Percentiles rank a stretch among this genome's conserved stretches.
Conservation (phyloP, 1,284 basidiomycete genomes). For the Ceratobasidium sp. region DNA sequence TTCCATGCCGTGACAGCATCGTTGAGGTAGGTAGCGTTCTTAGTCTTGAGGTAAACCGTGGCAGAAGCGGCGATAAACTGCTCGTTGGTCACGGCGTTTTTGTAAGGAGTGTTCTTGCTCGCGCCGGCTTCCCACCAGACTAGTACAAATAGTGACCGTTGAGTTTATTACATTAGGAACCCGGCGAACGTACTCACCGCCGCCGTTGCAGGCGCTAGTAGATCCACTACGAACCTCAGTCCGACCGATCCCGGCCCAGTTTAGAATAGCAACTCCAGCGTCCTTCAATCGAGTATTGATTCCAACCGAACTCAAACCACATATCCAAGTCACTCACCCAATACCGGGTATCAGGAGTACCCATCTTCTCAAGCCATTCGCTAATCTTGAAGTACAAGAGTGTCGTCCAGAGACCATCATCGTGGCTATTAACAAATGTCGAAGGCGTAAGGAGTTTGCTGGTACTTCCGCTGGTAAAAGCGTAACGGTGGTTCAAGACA, state of each 20-base stretch:
- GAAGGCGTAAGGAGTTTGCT: neutral
- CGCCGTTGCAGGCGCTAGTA: conserved; percentile 60
- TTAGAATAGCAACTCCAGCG: conserved; percentile 1
- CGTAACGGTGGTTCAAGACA: neutral
- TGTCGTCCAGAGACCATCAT: conserved; percentile 17
- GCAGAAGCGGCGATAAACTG: conserved; percentile 68
- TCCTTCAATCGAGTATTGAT: neutral
- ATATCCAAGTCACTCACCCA: neutral
- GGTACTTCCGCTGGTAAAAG: neutral
- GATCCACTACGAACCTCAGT: conserved; percentile 57
- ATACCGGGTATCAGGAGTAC: conserved; percentile 1
- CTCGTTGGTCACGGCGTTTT: conserved; percentile 72
- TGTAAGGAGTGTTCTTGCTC: conserved; percentile 66
- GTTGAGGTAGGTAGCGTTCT: conserved; percentile 60
- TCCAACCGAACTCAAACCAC: neutral
- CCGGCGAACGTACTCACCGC: conserved; percentile 59
- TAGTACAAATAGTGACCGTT: conserved; percentile 48
- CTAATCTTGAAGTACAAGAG: conserved; percentile 25
- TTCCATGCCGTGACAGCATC: conserved; percentile 59
- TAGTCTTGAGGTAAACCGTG: conserved; percentile 61
- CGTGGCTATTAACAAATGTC: conserved; percentile 9
- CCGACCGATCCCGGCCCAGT: conserved; percentile 3
- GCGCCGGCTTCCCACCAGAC: conserved; percentile 67
- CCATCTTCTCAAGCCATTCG: conserved; percentile 22
- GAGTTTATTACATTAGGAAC: conserved; percentile 14